Base-by-base conservation (phyloP, 208 protist species). In the Acanthamoeba healyi region DNA sequence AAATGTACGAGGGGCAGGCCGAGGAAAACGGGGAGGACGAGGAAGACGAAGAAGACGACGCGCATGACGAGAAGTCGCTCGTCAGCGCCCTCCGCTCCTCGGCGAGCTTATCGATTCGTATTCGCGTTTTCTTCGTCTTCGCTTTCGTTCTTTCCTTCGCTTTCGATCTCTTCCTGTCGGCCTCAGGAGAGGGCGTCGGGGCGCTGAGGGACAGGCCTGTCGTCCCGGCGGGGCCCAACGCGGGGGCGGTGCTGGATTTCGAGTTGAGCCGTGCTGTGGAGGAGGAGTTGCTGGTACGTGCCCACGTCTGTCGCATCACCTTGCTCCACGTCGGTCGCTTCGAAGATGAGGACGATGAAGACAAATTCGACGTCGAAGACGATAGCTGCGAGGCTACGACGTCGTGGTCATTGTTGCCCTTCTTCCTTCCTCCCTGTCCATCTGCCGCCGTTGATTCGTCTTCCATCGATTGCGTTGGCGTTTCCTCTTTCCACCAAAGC, bases 111-210 rank as follows among this genome's bases (percentile, higher is more conserved):
- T 77, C 42, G 44, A n/a, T 49, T 24, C 26, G 44, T 24, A n/a
- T 32, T 38, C 26, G 77, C 77, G 4, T 58, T 86, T 38, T 49
- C 38, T 58, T 24, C 17, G n/a, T 82, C n/a, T n/a, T n/a, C 74
- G 77, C 26, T 86, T 86, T 86, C 38, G 77, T 32, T 49, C 70
- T 79, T 79, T 86, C 46, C 67, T 77, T 86, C 77, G 77, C 38
- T 58, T 86, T 58, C 77, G 38, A 34, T 86, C 77, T 58, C 58
- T 86, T 72, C 63, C 24, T 72, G 29, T 38, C 26, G 54, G 22
- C 3, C 54, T 61, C 54, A n/a, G n/a, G n/a, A n/a, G n/a, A n/a
- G n/a, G n/a, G n/a, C n/a, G n/a, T n/a, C n/a, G n/a, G n/a, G n/a
- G n/a, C n/a, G n/a, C n/a, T n/a, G n/a, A n/a, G n/a, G n/a, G n/a